A percentile compares a stretch with the other conserved stretches of the same genome.
These are phyloP conservation scores for Eleusine coracana DNA, from an alignment of 176 grass and related monocot genomes.

Conservation along the genomic window DNA sequence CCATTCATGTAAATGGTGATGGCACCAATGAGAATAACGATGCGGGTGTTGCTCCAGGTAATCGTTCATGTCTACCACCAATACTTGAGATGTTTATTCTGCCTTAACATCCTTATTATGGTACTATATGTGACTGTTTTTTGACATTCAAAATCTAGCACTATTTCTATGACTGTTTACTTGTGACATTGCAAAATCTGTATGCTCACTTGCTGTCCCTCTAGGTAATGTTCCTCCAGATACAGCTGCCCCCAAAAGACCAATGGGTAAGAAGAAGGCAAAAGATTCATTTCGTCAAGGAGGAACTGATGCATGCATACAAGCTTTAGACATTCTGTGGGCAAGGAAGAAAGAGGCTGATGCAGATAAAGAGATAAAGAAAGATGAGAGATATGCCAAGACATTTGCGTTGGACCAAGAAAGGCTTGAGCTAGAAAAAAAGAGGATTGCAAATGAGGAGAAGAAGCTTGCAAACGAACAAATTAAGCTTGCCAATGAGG, in stretches of 20 bases:
- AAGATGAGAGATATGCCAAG: not conserved
- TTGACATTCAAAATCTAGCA: no score
- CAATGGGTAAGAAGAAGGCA: not conserved
- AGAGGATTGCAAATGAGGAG: not conserved
- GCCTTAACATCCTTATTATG: no score
- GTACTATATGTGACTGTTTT: no score
- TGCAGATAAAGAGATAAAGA: not conserved
- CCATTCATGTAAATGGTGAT: not conserved
- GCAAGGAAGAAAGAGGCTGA: not conserved
- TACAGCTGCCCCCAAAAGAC: no score
- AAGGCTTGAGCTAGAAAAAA: not conserved
- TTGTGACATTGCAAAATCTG: no score
- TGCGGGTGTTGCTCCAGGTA: not conserved
- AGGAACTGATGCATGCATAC: not conserved
- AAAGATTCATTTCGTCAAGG: not conserved
- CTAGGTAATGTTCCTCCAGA: not conserved
- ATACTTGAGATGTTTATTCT: no score
- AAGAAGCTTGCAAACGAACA: not conserved
- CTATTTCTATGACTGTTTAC: no score
- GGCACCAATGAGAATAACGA: not conserved
- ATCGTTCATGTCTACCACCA: no score
- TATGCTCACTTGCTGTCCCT: no score
- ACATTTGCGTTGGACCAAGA: not conserved
- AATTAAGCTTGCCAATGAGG: no score
- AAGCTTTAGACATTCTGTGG: not conserved